A percentile compares a stretch with the other conserved stretches of the same genome.
Evolutionary conservation across 2,329 filamentous ascomycete genomes (phyloP).

Genomic region (Alternaria burnsii): DNA sequence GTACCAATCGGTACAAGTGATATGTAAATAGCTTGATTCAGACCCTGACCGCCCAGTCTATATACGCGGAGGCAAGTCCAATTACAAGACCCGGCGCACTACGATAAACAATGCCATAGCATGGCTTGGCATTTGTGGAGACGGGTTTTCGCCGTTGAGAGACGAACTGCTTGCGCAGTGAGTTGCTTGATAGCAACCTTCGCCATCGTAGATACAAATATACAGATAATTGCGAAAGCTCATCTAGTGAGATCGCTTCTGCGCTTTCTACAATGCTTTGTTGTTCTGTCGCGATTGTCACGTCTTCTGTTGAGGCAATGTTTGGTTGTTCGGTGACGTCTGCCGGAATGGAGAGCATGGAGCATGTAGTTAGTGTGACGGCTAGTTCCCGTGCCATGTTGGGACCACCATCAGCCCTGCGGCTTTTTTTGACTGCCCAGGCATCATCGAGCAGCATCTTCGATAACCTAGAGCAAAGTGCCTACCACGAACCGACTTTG

Average conservation of each 20-base stretch:
- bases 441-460: slow-evolving; percentile 8
- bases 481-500: background rate
- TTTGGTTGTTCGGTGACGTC: slow-evolving; percentile 10
- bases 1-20: background rate
- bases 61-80: slow-evolving; percentile 2
- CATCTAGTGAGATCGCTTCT: background rate
- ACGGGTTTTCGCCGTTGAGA: background rate
- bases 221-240: background rate
- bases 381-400: slow-evolving; percentile 8
- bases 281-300: background rate
- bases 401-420: background rate
- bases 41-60: background rate
- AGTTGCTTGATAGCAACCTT: background rate
- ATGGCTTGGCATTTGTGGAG: slow-evolving; percentile 12
- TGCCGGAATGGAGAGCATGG: background rate
- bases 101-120: background rate
- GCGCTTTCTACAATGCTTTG: background rate
- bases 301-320: background rate
- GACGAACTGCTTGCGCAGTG: background rate
- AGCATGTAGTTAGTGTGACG: slow-evolving; percentile 6
- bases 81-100: background rate
- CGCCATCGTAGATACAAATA: background rate
- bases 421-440: slow-evolving; percentile 8
- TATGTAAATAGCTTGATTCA: background rate
- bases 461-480: background rate